Percentiles rank a stretch among this genome's conserved stretches.
These are phyloP conservation scores for Sphaceloma murrayae DNA, from an alignment of 2,329 filamentous ascomycete genomes.

Conservation along the genomic window DNA sequence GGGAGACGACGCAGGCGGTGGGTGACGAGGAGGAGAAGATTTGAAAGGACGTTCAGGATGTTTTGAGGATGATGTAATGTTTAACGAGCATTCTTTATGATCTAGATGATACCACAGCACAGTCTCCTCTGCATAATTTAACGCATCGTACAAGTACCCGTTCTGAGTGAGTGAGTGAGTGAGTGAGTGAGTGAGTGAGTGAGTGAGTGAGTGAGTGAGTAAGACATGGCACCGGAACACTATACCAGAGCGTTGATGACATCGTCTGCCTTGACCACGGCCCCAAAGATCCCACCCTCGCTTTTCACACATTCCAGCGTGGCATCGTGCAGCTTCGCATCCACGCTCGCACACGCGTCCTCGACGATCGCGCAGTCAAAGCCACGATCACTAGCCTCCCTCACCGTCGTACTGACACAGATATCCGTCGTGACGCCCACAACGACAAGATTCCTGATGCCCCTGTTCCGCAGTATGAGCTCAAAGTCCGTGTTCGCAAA, in stretches of 20 bases:
- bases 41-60: no score
- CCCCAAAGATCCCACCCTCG: conserved; percentile 30
- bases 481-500: conserved; percentile 48
- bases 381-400: conserved; percentile 47
- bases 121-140: neutral
- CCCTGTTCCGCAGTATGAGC: conserved; percentile 40
- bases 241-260: conserved; percentile 15
- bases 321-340: conserved; percentile 33
- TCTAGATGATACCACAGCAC: conserved; percentile 1
- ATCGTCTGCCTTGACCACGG: conserved; percentile 19
- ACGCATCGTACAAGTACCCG: no score
- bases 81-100: neutral
- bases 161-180: no score
- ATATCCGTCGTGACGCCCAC: conserved; percentile 49
- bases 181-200: no score
- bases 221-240: neutral
- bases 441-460: conserved; percentile 44
- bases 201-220: no score
- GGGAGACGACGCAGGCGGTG: conserved; percentile 12
- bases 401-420: conserved; percentile 46
- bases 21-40: conserved; percentile 1
- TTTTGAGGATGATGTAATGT: conserved; percentile 8
- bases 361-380: conserved; percentile 46
- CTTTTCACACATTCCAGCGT: conserved; percentile 38
- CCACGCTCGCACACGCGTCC: conserved; percentile 39